Conservation (phyloP, 148 eudicot species). For the Camellia japonica region DNA sequence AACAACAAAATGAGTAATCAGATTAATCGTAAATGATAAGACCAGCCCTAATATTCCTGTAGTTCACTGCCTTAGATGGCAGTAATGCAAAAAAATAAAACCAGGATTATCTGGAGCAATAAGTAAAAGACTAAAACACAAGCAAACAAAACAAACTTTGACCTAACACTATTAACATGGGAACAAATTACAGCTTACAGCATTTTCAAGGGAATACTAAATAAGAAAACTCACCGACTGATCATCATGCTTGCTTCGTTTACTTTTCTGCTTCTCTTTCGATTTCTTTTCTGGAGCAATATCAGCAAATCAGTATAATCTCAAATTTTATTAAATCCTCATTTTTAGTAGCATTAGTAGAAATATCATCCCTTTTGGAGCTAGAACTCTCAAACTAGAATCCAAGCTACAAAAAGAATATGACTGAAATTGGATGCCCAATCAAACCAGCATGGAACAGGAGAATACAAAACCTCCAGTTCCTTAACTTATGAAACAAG, state of each 20-base stretch:
- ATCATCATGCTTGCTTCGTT: constrained; percentile 47
- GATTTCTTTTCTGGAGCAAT: constrained; percentile 63
- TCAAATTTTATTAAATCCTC: background rate
- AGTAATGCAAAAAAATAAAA: background rate
- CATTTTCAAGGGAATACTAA: background rate
- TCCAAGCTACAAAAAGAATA: background rate
- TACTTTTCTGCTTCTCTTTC: constrained; percentile 58
- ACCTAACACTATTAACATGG: background rate
- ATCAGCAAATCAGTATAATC: constrained; percentile 21
- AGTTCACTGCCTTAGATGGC: background rate
- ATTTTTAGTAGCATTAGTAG: background rate
- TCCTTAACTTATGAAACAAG: background rate
- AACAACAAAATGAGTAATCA: background rate
- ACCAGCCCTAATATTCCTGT: background rate
- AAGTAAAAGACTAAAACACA: background rate
- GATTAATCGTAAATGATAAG: background rate
- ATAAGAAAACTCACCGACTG: constrained; percentile 42
- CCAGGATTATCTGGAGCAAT: background rate
- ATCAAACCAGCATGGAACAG: background rate
- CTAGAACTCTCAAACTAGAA: background rate
- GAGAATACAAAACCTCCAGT: background rate
- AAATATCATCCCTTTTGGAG: background rate
- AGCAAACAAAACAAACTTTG: background rate
- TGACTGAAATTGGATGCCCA: background rate
- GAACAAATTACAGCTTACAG: background rate